A percentile compares a stretch with the other conserved stretches of the same genome.
phyloP scores from a whole-genome alignment of 306 rosid genomes.

The Cucurbita ficifolia region DNA sequence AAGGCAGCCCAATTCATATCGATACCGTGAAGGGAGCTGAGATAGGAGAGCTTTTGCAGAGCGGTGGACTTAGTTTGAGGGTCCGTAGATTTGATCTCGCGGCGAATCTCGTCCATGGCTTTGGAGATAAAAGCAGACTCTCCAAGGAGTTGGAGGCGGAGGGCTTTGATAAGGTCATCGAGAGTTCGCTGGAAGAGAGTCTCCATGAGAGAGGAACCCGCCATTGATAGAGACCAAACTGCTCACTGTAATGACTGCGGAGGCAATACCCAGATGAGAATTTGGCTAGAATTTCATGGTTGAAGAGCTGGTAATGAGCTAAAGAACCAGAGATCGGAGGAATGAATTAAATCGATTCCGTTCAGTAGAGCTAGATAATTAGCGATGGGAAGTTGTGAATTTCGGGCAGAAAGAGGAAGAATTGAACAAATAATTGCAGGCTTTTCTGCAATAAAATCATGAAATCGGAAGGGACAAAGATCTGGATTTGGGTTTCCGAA shows the following conservation, averaged over 20 bases:
- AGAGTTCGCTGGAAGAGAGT: slow-evolving; percentile 69
- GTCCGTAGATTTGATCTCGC: slow-evolving; percentile 77
- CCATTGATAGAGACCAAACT: slow-evolving; percentile 24
- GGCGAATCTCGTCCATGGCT: slow-evolving; percentile 74
- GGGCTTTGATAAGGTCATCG: slow-evolving; percentile 70
- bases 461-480: not conserved
- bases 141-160: slow-evolving; percentile 50
- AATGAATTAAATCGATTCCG: not conserved
- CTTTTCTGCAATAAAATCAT: not conserved
- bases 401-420: not conserved
- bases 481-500: not conserved
- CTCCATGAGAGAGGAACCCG: slow-evolving; percentile 76
- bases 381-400: not conserved
- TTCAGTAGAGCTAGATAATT: not conserved
- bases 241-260: not conserved
- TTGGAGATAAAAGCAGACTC: slow-evolving; percentile 59
- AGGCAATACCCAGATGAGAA: not conserved
- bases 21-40: slow-evolving; percentile 43
- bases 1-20: slow-evolving; percentile 90
- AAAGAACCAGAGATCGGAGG: not conserved
- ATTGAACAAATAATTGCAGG: no score
- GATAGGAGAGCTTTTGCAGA: slow-evolving; percentile 63
- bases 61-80: slow-evolving; percentile 61
- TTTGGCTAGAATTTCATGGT: not conserved
- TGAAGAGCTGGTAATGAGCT: not conserved